Conservation (phyloP, 73 alveolate genomes). For the Paramecium tetraurelia region DNA sequence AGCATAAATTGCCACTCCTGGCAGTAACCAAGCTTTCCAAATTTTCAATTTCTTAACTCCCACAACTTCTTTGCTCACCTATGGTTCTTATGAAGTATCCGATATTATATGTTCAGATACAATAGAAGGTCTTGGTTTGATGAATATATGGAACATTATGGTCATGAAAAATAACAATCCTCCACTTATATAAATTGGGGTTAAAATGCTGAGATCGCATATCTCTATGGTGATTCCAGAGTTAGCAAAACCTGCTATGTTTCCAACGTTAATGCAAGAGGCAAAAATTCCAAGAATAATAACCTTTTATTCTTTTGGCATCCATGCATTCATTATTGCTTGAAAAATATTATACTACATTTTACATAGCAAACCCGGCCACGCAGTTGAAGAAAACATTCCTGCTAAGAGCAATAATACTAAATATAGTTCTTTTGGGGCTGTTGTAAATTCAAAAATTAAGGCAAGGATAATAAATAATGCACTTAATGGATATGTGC, state of each 20-base stretch:
- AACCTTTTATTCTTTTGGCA: not conserved
- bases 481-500: not conserved
- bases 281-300: not conserved
- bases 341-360: not conserved
- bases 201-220: not conserved
- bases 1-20: conserved; percentile 35
- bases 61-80: not conserved
- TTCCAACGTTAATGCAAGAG: not conserved
- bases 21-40: conserved; percentile 18
- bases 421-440: not conserved
- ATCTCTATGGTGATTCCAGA: not conserved
- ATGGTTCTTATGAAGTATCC: not conserved
- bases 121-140: not conserved
- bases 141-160: not conserved
- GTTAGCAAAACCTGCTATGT: not conserved
- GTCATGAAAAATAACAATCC: not conserved
- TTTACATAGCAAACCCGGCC: conserved; percentile 43
- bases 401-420: conserved; percentile 5
- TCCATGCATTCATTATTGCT: conserved; percentile 41
- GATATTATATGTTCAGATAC: not conserved
- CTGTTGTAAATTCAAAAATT: not conserved
- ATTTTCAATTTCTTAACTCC: not conserved
- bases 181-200: conserved; percentile 9
- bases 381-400: not conserved
- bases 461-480: not conserved